Evolutionary conservation across 2,329 filamentous ascomycete genomes (phyloP).

Genomic region (Alternaria gansuensis): DNA sequence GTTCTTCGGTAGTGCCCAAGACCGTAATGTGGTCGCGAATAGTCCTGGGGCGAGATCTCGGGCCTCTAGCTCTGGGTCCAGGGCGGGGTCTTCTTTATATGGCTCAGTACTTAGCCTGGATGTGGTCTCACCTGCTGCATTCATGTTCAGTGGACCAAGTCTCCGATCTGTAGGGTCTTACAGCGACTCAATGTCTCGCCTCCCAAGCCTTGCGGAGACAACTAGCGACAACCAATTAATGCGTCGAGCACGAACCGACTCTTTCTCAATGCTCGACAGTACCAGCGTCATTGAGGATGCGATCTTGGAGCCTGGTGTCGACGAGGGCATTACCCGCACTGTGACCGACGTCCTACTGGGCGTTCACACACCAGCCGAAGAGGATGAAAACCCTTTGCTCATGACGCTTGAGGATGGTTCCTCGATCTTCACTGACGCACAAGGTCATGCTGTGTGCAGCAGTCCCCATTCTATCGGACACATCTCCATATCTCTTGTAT

Average conservation of each 20-base stretch:
- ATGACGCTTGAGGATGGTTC: conserved; percentile 13
- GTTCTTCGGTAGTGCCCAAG: conserved; percentile 34
- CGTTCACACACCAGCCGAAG: conserved; percentile 31
- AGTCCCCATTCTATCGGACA: not conserved
- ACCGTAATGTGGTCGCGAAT: conserved; percentile 8
- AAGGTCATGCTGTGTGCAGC: not conserved
- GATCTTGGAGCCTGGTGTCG: conserved; percentile 37
- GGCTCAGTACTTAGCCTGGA: conserved; percentile 44
- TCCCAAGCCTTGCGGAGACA: conserved; percentile 31
- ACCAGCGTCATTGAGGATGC: conserved; percentile 30
- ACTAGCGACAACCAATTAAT: conserved; percentile 22
- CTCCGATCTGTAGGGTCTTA: conserved; percentile 40
- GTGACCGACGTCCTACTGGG: conserved; percentile 42
- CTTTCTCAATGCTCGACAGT: conserved; percentile 34
- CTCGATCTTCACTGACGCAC: not conserved
- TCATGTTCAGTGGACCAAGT: conserved; percentile 48
- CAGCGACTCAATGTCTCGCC: conserved; percentile 30
- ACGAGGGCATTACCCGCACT: conserved; percentile 31
- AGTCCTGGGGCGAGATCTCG: conserved; percentile 26
- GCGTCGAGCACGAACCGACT: conserved; percentile 31
- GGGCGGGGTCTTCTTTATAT: conserved; percentile 25
- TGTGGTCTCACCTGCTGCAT: conserved; percentile 43
- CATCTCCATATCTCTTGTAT: not conserved
- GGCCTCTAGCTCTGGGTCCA: conserved; percentile 36
- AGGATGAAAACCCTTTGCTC: conserved; percentile 20